These are phyloP conservation scores for Phaffia rhodozyma DNA, from an alignment of 1,284 basidiomycete genomes.

Conservation along the genomic window DNA sequence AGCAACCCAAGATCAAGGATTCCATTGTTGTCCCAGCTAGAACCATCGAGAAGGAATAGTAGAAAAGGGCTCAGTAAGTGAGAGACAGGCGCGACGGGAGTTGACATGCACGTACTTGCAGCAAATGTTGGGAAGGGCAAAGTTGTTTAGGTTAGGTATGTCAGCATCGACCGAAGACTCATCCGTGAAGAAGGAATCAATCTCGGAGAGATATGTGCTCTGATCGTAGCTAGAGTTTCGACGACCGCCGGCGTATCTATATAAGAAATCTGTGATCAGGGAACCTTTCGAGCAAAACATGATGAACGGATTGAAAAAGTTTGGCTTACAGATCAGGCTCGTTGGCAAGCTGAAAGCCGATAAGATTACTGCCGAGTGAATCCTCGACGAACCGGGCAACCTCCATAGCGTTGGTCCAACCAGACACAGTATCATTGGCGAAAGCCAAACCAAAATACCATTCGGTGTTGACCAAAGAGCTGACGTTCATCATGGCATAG, in stretches of 20 bases:
- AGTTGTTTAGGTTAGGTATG: slow-evolving; percentile 1
- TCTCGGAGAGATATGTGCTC: slow-evolving; percentile 1
- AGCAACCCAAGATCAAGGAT: slow-evolving; percentile 4
- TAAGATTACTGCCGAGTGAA: slow-evolving; percentile 48
- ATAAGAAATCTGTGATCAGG: neutral
- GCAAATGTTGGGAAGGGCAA: slow-evolving; percentile 13
- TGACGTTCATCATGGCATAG: slow-evolving; percentile 21
- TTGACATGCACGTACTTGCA: slow-evolving; percentile 10
- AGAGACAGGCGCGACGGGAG: neutral
- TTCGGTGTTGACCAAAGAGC: slow-evolving; percentile 13
- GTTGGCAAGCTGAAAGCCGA: slow-evolving; percentile 49
- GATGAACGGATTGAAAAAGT: neutral
- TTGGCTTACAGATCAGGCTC: slow-evolving; percentile 51
- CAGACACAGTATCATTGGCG: slow-evolving; percentile 24
- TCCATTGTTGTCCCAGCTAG: slow-evolving; percentile 4
- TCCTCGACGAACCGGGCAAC: slow-evolving; percentile 43
- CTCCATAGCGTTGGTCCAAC: slow-evolving; percentile 33
- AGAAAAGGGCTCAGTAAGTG: neutral
- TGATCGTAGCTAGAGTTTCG: slow-evolving; percentile 1
- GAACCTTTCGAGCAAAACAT: neutral
- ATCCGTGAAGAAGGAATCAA: slow-evolving; percentile 2
- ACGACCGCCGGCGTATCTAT: slow-evolving; percentile 11
- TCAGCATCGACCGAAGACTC: neutral
- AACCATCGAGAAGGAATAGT: neutral
- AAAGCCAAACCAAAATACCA: slow-evolving; percentile 22